Base-by-base conservation (phyloP, 345 rosid species). In the Raphanus raphanistrum region DNA sequence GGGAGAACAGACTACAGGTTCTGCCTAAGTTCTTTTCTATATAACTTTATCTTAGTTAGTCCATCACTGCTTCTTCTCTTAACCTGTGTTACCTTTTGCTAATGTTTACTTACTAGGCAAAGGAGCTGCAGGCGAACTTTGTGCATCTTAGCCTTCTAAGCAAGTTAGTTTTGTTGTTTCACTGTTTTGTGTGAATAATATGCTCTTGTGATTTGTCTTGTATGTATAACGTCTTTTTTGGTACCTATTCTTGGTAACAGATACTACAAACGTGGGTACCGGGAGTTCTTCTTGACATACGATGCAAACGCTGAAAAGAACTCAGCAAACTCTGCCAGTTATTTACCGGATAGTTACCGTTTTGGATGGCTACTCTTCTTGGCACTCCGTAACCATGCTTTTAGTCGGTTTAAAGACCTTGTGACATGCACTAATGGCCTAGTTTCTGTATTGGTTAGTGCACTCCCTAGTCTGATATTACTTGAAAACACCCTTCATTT, bases 1-100 rank as follows among this genome's bases (percentile, higher is more conserved):
- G 98, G 97, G 91, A 90, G 84, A 87, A 62, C 74, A 88, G 82
- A 75, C 96, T 94, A n/a, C 92, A 94, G 98, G 98, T 94, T 86
- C 63, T 80, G 12, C 28, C 36, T 50, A 2, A 71, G 52, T 64
- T 72, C 66, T 61, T 66, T 28, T 48, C 3, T 21, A 45, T 57
- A 26, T 27, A 28, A 2, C 13, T 55, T 43, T 29, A 8, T 17
- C 27, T 3, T 52, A 33, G 21, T 21, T 21, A 21, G 25, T 32
- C 25, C 50, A 3, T 12, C 27, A 70, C 21, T 29, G 69, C 31
- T 28, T n/a, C 65, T 43, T 70, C 57, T 70, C 63, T 16, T 69
- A 71, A 60, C 63, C 0, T 74, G 60, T 4, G 11, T 60, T 55
- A 45, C 35, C 17, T 58, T 66, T 59, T 59, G 41, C 69, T 43